Evolutionary conservation across 345 rosid species (phyloP), one percentile per base, ranked within the genome.

Genomic region (Passiflora organensis): DNA sequence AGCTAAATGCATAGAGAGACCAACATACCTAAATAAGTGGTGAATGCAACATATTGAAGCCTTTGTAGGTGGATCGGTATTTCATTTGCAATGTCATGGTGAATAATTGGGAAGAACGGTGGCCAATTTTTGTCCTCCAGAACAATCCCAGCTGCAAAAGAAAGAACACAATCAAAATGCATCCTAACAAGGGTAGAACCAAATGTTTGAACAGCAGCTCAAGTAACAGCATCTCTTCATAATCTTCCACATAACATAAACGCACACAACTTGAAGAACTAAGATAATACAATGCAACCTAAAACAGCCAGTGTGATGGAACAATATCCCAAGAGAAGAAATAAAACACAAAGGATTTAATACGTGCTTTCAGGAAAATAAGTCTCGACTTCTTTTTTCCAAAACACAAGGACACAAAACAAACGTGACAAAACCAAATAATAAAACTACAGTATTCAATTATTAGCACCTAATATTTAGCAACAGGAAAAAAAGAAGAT

Each of bases 81-180:
- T 42, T 69, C 74, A 24, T 54, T 58, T 39, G 69, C 60, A 23
- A 69, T 63, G 23, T 69, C 74, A 43, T 69, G 74, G 36, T 69
- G 74, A 63, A 69, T 63, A 43, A 69, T 63, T 15, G 74, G 74
- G 32, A 69, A 69, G 37, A 69, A 69, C 12, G 69, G 62, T 4
- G 74, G 74, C 74, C 74, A 69, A 36, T 69, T 69, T 58, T 69
- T 69, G 61, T 63, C 68, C 60, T 69, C 74, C 32, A 69, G 48
- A 6, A 53, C 60, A 58, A 69, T 58, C 47, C 74, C 74, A 48
- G 74, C 74, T 69, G 69, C 41, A 59, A 14, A 58, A 44, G 48
- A 43, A 34, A 48, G 55, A 13, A 43, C 34, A 3, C 34, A 28
- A 28, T 28, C 34, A 28, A 28, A 28, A 28, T 28, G 34, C 34